These are phyloP conservation scores for Vaccinium macrocarpon DNA, from an alignment of 148 eudicot species.

Conservation along the genomic window DNA sequence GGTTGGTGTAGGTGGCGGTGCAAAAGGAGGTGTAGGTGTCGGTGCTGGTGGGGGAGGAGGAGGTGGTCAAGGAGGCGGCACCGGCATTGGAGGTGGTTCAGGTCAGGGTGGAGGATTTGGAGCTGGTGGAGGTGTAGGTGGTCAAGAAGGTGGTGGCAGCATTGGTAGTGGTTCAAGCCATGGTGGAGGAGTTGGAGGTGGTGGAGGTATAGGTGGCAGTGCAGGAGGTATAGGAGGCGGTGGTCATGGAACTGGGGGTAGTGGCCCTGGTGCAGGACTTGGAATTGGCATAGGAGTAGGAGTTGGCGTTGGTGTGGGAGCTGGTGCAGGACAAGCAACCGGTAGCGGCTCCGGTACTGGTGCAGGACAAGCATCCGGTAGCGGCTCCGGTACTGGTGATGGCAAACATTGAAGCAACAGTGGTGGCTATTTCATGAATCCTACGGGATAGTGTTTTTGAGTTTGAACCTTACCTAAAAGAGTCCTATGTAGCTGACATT, in stretches of 20 bases:
- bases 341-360: conserved; percentile 20
- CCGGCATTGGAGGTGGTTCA: conserved; percentile 6
- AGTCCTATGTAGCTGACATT: not conserved
- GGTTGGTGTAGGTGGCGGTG: not conserved
- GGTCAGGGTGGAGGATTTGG: conserved; percentile 18
- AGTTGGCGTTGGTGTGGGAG: conserved; percentile 14
- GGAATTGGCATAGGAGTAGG: conserved; percentile 20
- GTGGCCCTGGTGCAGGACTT: conserved; percentile 17
- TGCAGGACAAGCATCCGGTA: not conserved
- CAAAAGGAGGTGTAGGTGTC: not conserved
- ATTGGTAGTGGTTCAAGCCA: conserved; percentile 11
- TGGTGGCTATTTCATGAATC: not conserved
- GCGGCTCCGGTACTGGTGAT: no score
- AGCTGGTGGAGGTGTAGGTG: conserved; percentile 17
- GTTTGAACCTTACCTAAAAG: not conserved
- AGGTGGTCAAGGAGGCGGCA: conserved; percentile 2
- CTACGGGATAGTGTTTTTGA: not conserved
- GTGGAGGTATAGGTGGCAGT: conserved; percentile 17
- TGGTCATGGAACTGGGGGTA: conserved; percentile 13
- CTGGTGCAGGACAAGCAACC: conserved; percentile 4
- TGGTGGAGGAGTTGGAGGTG: conserved; percentile 21
- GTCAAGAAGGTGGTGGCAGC: conserved; percentile 6
- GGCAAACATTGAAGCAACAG: not conserved
- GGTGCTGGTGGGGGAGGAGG: not conserved
- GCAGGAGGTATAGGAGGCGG: conserved; percentile 21